Percentiles rank a stretch among this genome's conserved stretches.
Conservation (phyloP, 2,329 filamentous ascomycete species). For the Lecanoromycetidae sp. region DNA sequence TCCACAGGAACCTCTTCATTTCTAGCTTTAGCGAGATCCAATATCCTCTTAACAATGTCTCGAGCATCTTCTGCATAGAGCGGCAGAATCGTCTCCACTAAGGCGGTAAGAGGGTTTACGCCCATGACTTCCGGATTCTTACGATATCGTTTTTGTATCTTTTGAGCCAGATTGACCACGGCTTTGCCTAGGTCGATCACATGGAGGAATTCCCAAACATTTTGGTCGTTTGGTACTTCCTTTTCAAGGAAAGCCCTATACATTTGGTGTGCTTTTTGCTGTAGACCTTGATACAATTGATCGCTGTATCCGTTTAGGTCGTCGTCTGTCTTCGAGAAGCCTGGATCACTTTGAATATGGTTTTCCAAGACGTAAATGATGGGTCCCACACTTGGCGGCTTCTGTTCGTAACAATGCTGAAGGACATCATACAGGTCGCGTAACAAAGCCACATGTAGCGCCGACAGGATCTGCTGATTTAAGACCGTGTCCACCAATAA, state of each 20-base stretch:
- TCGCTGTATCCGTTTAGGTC: slow-evolving; percentile 60
- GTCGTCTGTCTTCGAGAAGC: slow-evolving; percentile 58
- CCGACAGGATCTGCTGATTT: slow-evolving; percentile 63
- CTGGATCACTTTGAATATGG: slow-evolving; percentile 67
- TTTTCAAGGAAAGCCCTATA: slow-evolving; percentile 70
- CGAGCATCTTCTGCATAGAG: slow-evolving; percentile 81
- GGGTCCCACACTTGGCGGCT: slow-evolving; percentile 66
- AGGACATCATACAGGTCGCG: slow-evolving; percentile 81
- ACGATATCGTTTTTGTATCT: slow-evolving; percentile 82
- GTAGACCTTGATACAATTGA: slow-evolving; percentile 60
- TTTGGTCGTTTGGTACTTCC: slow-evolving; percentile 65
- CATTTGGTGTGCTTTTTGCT: slow-evolving; percentile 60
- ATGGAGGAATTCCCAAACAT: slow-evolving; percentile 82
- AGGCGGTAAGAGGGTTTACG: slow-evolving; percentile 52
- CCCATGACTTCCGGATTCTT: slow-evolving; percentile 83
- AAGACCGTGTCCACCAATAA: slow-evolving; percentile 54
- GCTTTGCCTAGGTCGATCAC: slow-evolving; percentile 79
- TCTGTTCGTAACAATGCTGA: slow-evolving; percentile 78
- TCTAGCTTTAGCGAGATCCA: slow-evolving; percentile 57
- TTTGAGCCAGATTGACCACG: slow-evolving; percentile 73
- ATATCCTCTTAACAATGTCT: slow-evolving; percentile 70
- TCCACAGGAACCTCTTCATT: slow-evolving; percentile 70
- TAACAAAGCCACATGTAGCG: slow-evolving; percentile 67
- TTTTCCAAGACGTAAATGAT: slow-evolving; percentile 70
- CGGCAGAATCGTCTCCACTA: slow-evolving; percentile 75